phyloP scores from a whole-genome alignment of 345 rosid species.

The Salix exigua region DNA sequence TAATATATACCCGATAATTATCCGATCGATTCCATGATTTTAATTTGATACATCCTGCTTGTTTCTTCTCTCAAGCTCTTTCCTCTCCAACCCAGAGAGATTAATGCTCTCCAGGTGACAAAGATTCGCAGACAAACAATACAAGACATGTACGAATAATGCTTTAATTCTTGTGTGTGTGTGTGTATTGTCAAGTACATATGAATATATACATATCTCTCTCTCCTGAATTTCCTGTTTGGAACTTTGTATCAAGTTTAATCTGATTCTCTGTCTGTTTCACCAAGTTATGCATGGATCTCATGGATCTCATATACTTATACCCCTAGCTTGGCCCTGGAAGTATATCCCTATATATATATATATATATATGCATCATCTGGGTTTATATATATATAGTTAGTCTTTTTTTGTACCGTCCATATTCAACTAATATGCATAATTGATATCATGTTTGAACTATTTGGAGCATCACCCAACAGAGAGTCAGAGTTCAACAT shows the following conservation, averaged over 20 bases:
- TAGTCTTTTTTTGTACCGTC: not conserved
- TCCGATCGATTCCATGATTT: not conserved
- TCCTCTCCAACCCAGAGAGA: not conserved
- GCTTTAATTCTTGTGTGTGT: not conserved
- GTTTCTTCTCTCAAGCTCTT: not conserved
- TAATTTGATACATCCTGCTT: not conserved
- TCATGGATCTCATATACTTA: not conserved
- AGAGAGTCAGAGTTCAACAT: no score
- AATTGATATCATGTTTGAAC: no score
- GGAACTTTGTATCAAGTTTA: not conserved
- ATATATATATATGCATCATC: not conserved
- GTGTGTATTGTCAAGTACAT: not conserved
- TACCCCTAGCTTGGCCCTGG: slow-evolving; percentile 8
- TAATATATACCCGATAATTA: not conserved
- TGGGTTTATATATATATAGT: not conserved
- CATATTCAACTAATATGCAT: no score
- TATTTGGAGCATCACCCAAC: no score
- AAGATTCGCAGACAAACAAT: slow-evolving; percentile 18
- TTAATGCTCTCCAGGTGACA: not conserved
- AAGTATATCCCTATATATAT: not conserved
- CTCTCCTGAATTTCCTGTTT: not conserved
- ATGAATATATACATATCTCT: not conserved
- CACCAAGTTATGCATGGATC: not conserved
- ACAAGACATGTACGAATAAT: slow-evolving; percentile 12
- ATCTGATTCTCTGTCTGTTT: not conserved